phyloP scores from a whole-genome alignment of 768 basidiomycete species.

The Lyophyllum atratum region DNA sequence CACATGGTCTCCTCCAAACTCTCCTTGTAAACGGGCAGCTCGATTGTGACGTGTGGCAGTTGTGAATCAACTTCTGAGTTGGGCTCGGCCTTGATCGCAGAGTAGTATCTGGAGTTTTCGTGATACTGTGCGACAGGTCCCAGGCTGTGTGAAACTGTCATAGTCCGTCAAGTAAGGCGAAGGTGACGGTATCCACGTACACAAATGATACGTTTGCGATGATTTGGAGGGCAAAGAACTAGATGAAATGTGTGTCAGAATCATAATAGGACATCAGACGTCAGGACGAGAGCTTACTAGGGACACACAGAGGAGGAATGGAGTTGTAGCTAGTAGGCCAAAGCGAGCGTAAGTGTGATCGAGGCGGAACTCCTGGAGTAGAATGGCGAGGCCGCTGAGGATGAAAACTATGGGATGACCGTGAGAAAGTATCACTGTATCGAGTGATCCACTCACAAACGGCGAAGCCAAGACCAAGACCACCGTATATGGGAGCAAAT shows the following conservation, averaged over 20 bases:
- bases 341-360: slow-evolving; percentile 69
- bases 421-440: neutral
- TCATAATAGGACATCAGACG: neutral
- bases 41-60: slow-evolving; percentile 76
- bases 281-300: slow-evolving; percentile 46
- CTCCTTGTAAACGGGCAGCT: slow-evolving; percentile 90
- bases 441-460: slow-evolving; percentile 50
- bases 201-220: slow-evolving; percentile 64
- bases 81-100: slow-evolving; percentile 60
- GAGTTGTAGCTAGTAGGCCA: slow-evolving; percentile 61
- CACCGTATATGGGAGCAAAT: slow-evolving; percentile 73
- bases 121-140: slow-evolving; percentile 87
- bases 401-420: slow-evolving; percentile 59
- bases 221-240: slow-evolving; percentile 80
- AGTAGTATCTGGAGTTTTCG: slow-evolving; percentile 84
- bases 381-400: slow-evolving; percentile 54
- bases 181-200: slow-evolving; percentile 37
- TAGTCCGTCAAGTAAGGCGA: neutral
- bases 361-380: slow-evolving; percentile 67
- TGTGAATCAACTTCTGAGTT: slow-evolving; percentile 64
- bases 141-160: slow-evolving; percentile 39
- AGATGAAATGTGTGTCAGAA: neutral
- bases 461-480: slow-evolving; percentile 66
- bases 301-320: slow-evolving; percentile 76
- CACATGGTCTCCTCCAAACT: slow-evolving; percentile 82